phyloP scores from a whole-genome alignment of 2,329 filamentous ascomycete genomes.

The Cladophialophora psammophila region DNA sequence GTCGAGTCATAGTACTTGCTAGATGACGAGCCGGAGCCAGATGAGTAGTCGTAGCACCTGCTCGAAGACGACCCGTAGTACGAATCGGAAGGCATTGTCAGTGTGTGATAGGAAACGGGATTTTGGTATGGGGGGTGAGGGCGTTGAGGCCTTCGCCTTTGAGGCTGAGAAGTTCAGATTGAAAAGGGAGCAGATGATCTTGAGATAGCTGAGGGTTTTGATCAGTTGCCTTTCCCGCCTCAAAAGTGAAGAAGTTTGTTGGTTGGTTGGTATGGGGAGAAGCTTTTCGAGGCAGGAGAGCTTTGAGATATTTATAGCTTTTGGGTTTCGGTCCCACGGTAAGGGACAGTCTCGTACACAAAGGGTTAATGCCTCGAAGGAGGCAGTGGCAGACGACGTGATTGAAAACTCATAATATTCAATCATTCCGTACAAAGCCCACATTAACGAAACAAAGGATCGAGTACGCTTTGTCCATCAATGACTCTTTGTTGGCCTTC shows the following conservation, averaged over 20 bases:
- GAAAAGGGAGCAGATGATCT: background rate
- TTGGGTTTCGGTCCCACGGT: background rate
- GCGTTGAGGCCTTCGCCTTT: background rate
- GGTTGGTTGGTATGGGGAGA: background rate
- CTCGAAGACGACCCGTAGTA: background rate
- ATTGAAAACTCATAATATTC: background rate
- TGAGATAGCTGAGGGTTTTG: background rate
- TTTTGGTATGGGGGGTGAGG: background rate
- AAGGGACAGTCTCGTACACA: background rate
- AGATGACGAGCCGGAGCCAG: too few relatives aligned
- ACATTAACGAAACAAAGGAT: background rate
- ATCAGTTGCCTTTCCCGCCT: background rate
- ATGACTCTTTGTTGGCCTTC: background rate
- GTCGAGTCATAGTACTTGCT: too few relatives aligned
- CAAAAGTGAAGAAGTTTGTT: background rate
- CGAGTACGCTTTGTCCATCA: background rate
- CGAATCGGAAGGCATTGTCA: constrained; percentile 2
- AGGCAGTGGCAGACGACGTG: background rate
- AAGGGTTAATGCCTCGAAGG: background rate
- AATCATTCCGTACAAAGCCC: background rate
- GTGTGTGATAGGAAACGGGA: background rate
- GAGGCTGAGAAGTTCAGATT: background rate
- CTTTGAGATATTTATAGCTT: background rate
- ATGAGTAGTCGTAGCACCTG: too few relatives aligned
- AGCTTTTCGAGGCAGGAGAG: background rate